Evolutionary conservation across 805 yeast genomes (phyloP).

Genomic region (Alloascoidea hylecoeti): DNA sequence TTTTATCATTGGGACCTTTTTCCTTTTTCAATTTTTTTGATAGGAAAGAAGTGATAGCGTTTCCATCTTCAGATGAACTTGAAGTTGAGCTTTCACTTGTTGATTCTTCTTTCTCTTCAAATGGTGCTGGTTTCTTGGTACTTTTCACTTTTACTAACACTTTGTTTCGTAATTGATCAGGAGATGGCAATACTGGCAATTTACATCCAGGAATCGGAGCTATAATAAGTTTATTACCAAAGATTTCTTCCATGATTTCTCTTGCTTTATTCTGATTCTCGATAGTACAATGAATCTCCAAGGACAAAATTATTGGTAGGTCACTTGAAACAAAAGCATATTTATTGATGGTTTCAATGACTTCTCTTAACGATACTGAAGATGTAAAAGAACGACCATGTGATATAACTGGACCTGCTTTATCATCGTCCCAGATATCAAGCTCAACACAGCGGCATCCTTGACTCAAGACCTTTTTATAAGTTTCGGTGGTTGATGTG

Average conservation of each 20-base stretch:
- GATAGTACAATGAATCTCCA: slow-evolving; percentile 69
- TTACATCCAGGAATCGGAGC: slow-evolving; percentile 9
- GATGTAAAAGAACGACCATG: slow-evolving; percentile 83
- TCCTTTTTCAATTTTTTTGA: slow-evolving; percentile 5
- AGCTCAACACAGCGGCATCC: slow-evolving; percentile 95
- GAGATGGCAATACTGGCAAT: slow-evolving; percentile 56
- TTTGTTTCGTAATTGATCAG: slow-evolving; percentile 52
- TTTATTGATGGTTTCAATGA: slow-evolving; percentile 58
- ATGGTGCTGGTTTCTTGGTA: slow-evolving; percentile 14
- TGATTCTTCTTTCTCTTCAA: slow-evolving; percentile 12
- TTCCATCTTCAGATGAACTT: slow-evolving; percentile 7
- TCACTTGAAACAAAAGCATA: slow-evolving; percentile 85
- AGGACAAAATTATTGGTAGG: slow-evolving; percentile 71
- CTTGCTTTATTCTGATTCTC: slow-evolving; percentile 54
- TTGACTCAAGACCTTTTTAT: slow-evolving; percentile 70
- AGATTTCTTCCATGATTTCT: slow-evolving; percentile 32
- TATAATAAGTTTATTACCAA: slow-evolving; percentile 43
- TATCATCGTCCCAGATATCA: slow-evolving; percentile 81
- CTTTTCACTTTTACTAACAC: slow-evolving; percentile 72
- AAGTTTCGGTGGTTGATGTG: slow-evolving; percentile 79
- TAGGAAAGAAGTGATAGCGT: neutral
- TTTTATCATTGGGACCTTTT: no score
- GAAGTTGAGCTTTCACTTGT: slow-evolving; percentile 17
- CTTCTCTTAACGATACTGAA: slow-evolving; percentile 55
- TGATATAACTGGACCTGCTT: slow-evolving; percentile 66